phyloP scores from a whole-genome alignment of 139 green algal genomes.

The Ettlia oleoabundans region DNA sequence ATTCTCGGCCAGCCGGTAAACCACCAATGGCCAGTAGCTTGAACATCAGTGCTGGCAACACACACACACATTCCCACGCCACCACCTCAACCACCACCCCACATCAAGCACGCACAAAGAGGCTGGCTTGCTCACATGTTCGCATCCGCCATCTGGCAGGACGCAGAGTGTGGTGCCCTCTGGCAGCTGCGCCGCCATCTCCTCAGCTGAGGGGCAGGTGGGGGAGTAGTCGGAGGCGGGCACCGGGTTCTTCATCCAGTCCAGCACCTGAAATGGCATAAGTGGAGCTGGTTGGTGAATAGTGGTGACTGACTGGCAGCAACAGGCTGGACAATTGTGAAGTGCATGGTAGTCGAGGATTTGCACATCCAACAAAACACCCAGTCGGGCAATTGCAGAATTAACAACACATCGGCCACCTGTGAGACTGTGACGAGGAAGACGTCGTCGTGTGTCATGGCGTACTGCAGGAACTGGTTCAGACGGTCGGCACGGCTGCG shows the following conservation, averaged over 20 bases:
- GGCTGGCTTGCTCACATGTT: constrained; percentile 11
- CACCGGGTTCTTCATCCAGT: constrained; percentile 42
- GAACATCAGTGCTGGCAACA: too few species aligned
- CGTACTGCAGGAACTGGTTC: constrained; percentile 34
- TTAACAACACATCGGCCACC: neutral
- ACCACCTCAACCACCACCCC: neutral
- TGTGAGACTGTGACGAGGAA: constrained; percentile 30
- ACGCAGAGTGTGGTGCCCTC: constrained; percentile 2
- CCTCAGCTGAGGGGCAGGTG: neutral
- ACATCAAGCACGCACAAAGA: neutral
- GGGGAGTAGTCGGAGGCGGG: constrained; percentile 25
- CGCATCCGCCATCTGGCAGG: constrained; percentile 29
- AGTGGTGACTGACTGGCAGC: too few species aligned
- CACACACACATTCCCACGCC: neutral
- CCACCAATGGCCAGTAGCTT: too few species aligned
- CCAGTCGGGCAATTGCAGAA: neutral
- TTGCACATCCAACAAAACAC: neutral
- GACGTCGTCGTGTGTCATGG: constrained; percentile 9
- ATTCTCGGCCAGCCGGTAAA: too few species aligned
- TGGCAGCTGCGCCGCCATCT: constrained; percentile 19
- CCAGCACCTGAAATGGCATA: constrained; percentile 43
- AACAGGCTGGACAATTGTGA: too few species aligned
- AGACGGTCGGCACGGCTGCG: constrained; percentile 10
- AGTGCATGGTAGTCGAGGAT: too few species aligned
- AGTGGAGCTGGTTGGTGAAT: too few species aligned